Evolutionary conservation across 2,329 filamentous ascomycete species (phyloP), one percentile per base, ranked within the genome.

Genomic region (Monosporascus sp.): DNA sequence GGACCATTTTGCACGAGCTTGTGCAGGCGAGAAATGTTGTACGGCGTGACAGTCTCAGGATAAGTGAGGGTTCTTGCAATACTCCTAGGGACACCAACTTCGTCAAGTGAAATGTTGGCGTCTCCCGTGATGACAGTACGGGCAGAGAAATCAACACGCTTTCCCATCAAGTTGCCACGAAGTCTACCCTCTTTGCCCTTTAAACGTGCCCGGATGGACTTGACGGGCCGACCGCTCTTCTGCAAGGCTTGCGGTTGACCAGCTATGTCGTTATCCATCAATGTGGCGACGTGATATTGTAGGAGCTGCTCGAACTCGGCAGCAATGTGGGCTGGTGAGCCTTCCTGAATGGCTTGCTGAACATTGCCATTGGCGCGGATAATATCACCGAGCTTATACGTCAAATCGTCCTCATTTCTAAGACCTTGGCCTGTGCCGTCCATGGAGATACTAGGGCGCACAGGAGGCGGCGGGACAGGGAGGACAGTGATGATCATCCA

Each of bases 211-310:
- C 95, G 90, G 61, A 99, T 96, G 17, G 94, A 91, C 77, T 99
- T 99, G 62, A 99, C 88, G 1, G 95, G 92, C 67, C 95, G 86
- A 48, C 95, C 95, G 53, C 91, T 96, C 79, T 99, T 99, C 68
- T 99, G 95, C 67, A 97, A 79, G 3, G 94, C 93, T 64, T 94
- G 91, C 3, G 94, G 94, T 64, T 95, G 87, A 49, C 93, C 92
- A 59, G 95, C 94, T 73, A 97, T 97, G 70, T 99, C 93, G 66
- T 99, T 99, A 73, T 99, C 94, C 95, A 99, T 99, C 74, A 97
- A 96, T 1, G 95, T 99, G 44, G 95, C 95, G 56, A 99, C 92
- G 67, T 99, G 95, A 68, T 96, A 99, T 69, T 99, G 95, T 38
- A 99, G 78, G 34, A 99, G 77, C 59, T 87, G 85, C 71, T 96